phyloP scores from a whole-genome alignment of 2,329 filamentous ascomycete genomes.

The Talaromyces sp. region DNA sequence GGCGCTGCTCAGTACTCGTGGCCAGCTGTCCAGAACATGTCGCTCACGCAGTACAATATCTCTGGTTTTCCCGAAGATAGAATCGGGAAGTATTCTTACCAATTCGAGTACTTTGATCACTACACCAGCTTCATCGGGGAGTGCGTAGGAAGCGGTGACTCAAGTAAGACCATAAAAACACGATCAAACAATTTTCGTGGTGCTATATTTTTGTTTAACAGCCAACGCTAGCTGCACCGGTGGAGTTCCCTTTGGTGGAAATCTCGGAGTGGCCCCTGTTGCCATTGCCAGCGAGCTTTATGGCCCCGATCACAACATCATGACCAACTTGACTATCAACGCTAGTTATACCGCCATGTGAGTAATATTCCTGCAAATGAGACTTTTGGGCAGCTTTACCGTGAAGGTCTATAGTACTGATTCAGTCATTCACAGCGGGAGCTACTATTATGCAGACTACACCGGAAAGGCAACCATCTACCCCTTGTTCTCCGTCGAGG shows the following conservation, averaged over 20 bases:
- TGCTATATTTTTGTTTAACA: background rate
- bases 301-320: background rate
- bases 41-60: background rate
- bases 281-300: background rate
- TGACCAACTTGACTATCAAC: background rate
- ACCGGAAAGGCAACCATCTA: background rate
- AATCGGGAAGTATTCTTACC: background rate
- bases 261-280: background rate
- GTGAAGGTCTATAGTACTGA: background rate
- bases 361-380: background rate
- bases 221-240: background rate
- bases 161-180: background rate
- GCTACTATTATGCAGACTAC: background rate
- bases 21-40: background rate
- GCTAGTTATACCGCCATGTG: background rate
- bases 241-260: background rate
- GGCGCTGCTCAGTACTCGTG: background rate
- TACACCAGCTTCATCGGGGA: background rate
- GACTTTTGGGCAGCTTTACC: background rate
- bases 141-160: background rate
- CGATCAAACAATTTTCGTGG: background rate
- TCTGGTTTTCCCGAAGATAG: background rate
- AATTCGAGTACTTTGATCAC: background rate
- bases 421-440: background rate
- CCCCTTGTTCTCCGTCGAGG: background rate